Evolutionary conservation across 1,284 basidiomycete genomes (phyloP), one percentile per base, ranked within the genome.

Genomic region (Fomitopsis pinicola): DNA sequence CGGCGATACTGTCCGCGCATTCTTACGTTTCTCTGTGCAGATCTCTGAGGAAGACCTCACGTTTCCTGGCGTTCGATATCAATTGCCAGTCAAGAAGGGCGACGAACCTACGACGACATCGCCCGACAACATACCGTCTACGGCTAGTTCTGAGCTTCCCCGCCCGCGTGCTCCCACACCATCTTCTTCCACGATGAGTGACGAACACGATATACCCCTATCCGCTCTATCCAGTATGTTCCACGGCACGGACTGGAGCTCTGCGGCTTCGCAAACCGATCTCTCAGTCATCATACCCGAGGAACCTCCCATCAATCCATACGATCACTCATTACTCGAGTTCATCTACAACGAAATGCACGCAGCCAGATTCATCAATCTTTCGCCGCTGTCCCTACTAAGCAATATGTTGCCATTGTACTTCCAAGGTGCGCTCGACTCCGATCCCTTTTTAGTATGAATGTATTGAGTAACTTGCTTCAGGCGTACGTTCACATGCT

Each of bases 21-120:
- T 17, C 58, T 60, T 59, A 61, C 33, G 17, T 35, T 60, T 15
- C 22, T 15, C 46, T 9, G 15, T 15, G 30, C 62, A 88, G 85
- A 79, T 89, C 72, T 75, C 88, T 55, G 88, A 90, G 70, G 87
- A 89, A 70, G 87, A 90, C 64, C 71, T 90, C 12, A 84, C 82
- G 67, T 88, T 89, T 67, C 88, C 88, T 2, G 87, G 88, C 14
- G 58, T 36, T 33, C 56, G 56, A 7, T 54, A 48, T 53, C 64
- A 66, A 55, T 42, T 53, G 54, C 61, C 59, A 26, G 15, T n/a
- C 26, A 50, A 50, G 48, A 33, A 22, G 1, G 48, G 30, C 28
- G 28, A n/a, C 10, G 28, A 22, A 3, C 5, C 28, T 17, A 33
- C 48, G 9, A 30, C 14, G 6, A 12, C 12, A 5, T 55, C 28